Base-by-base conservation (phyloP, 108 stramenopile species). In the Pseudonitzschia delicatissima region DNA sequence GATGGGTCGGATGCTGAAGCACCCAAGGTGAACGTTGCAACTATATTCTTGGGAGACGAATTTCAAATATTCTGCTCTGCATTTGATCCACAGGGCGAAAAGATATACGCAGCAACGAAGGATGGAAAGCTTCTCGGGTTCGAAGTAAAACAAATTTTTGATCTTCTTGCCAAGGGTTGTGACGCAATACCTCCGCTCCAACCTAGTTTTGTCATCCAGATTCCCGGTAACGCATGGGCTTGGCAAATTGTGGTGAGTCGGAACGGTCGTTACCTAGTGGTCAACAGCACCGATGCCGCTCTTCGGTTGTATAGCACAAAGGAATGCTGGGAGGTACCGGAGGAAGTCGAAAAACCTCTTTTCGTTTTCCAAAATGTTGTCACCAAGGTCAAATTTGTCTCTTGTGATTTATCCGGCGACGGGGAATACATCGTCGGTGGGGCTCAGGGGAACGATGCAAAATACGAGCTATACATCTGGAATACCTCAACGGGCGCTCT, bases 361-460 rank as follows among this genome's bases (percentile, higher is more conserved):
- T 82, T 74, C 60, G 74, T 83, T 0, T 92, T 92, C 64, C 86
- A 87, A 62, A 87, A 92, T 55, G 66, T 76, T 7, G 78, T 86
- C 0, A 74, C 80, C 11, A 92, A 87, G 62, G 80, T 83, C 2
- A 82, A 82, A 8, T 92, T 88, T 80, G 76, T 66, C 0, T 73
- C 77, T 20, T 87, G 83, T 63, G 91, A 87, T 51, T 77, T 92
- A 48, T 87, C 81, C 15, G 87, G 81, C 0, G 88, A 92, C 45
- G 86, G 79, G n/a, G 87, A 92, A 73, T 84, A 81, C 68, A 72
- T 92, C 11, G 82, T 86, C n/a, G 88, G 87, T 32, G 82, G 83
- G 23, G 83, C 81, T 18, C 83, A 84, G 58, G 84, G 83, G 20
- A 64, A n/a, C 72, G 83, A 64, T 61, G 81, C 71, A 67, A 77